phyloP scores from a whole-genome alignment of 768 basidiomycete genomes.

The Gautieria morchelliformis region DNA sequence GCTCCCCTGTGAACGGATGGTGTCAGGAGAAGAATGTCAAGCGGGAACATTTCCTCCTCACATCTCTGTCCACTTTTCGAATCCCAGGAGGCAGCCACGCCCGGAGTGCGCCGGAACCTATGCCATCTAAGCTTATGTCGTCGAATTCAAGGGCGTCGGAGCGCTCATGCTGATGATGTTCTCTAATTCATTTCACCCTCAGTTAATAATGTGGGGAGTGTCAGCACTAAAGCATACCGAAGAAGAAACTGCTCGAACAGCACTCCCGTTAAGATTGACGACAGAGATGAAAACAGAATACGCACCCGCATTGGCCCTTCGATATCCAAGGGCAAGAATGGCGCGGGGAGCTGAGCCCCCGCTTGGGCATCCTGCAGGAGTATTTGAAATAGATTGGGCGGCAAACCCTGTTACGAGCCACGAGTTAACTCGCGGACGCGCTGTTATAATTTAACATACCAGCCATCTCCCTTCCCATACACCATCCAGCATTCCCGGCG shows the following conservation, averaged over 20 bases:
- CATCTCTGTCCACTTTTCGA: not conserved
- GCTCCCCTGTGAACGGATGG: not conserved
- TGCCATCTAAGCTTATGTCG: not conserved
- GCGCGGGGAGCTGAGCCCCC: constrained; percentile 12
- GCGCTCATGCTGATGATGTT: constrained; percentile 2
- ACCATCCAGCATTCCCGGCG: constrained; percentile 43
- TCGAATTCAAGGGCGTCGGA: not conserved
- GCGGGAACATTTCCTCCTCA: not conserved
- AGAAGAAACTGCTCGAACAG: not conserved
- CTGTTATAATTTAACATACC: constrained; percentile 28
- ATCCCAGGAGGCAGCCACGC: constrained; percentile 2
- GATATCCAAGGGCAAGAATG: not conserved
- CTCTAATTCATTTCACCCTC: not conserved
- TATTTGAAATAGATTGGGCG: constrained; percentile 1
- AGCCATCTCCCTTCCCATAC: constrained; percentile 56
- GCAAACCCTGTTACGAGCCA: not conserved
- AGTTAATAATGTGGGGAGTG: not conserved
- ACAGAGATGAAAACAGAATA: not conserved
- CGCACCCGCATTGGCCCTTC: constrained; percentile 4
- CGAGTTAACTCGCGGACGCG: constrained; percentile 1
- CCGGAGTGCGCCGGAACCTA: constrained; percentile 1
- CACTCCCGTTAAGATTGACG: too few species aligned
- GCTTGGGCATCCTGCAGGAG: constrained; percentile 15
- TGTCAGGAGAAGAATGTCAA: too few species aligned
- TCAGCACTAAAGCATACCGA: not conserved